phyloP scores from a whole-genome alignment of 345 rosid species.

The Lumnitzera racemosa region DNA sequence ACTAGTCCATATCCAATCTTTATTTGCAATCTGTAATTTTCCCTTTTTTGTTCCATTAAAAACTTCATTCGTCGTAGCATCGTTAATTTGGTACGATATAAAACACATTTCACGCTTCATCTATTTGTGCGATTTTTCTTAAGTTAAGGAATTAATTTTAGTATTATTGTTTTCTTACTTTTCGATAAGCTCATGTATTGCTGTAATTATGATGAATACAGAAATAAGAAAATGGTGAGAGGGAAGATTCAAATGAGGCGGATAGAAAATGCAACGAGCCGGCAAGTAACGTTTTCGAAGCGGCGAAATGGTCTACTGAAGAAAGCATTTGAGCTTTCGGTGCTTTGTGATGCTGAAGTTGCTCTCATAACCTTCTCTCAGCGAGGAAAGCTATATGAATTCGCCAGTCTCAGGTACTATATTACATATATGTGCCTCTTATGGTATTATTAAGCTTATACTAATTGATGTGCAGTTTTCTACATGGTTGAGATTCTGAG shows the following conservation, averaged over 20 bases:
- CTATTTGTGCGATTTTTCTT: background rate
- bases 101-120: no score
- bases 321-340: conserved; percentile 75
- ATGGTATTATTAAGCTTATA: no score
- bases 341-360: conserved; percentile 77
- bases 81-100: no score
- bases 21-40: no score
- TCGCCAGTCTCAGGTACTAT: conserved; percentile 48
- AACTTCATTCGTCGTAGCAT: background rate
- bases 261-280: conserved; percentile 71
- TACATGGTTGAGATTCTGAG: no score
- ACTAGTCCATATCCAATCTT: no score
- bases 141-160: background rate
- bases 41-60: background rate
- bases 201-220: background rate
- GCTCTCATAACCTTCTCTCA: conserved; percentile 70
- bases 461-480: no score
- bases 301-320: conserved; percentile 66
- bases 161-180: background rate
- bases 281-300: conserved; percentile 80
- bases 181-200: background rate
- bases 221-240: conserved; percentile 47
- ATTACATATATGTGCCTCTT: background rate
- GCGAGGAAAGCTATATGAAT: conserved; percentile 62
- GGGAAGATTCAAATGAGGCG: conserved; percentile 71